A percentile compares a stretch with the other conserved stretches of the same genome.
phyloP scores from a whole-genome alignment of 306 rosid species.

The Vigna mungo region DNA sequence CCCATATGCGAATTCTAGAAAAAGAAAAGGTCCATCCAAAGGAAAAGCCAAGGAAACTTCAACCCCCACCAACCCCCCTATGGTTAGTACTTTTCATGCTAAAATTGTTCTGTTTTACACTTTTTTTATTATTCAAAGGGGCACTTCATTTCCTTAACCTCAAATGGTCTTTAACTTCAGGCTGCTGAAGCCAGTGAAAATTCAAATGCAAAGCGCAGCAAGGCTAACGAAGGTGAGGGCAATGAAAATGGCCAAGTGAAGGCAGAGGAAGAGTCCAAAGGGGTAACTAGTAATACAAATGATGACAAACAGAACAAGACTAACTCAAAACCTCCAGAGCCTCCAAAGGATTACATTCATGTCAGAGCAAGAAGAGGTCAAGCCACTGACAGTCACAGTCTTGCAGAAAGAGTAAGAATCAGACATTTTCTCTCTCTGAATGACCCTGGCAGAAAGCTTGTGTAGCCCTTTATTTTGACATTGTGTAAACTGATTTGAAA shows the following conservation, averaged over 20 bases:
- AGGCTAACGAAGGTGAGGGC: conserved; percentile 58
- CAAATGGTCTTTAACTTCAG: conserved; percentile 46
- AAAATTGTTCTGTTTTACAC: conserved; percentile 27
- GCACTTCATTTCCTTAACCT: conserved; percentile 25
- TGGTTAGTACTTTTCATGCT: conserved; percentile 45
- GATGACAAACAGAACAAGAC: conserved; percentile 66
- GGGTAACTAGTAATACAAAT: conserved; percentile 45
- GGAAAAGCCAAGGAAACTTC: conserved; percentile 69
- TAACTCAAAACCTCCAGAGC: conserved; percentile 72
- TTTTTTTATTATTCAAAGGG: conserved; percentile 25
- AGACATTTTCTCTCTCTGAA: not conserved
- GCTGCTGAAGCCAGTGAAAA: conserved; percentile 58
- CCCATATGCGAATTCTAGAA: conserved; percentile 61
- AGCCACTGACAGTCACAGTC: conserved; percentile 99
- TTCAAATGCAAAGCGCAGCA: conserved; percentile 65
- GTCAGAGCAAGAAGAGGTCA: conserved; percentile 99
- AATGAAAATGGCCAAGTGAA: conserved; percentile 53
- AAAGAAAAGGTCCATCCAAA: conserved; percentile 76
- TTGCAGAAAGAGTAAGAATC: conserved; percentile 91
- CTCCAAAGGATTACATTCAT: conserved; percentile 93
- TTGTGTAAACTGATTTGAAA: conserved; percentile 32
- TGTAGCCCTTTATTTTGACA: conserved; percentile 42
- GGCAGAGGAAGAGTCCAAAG: conserved; percentile 68
- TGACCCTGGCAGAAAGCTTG: not conserved
- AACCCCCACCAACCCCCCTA: conserved; percentile 43